phyloP scores from a whole-genome alignment of 495 filamentous ascomycete species.

The Neurospora sp. region DNA sequence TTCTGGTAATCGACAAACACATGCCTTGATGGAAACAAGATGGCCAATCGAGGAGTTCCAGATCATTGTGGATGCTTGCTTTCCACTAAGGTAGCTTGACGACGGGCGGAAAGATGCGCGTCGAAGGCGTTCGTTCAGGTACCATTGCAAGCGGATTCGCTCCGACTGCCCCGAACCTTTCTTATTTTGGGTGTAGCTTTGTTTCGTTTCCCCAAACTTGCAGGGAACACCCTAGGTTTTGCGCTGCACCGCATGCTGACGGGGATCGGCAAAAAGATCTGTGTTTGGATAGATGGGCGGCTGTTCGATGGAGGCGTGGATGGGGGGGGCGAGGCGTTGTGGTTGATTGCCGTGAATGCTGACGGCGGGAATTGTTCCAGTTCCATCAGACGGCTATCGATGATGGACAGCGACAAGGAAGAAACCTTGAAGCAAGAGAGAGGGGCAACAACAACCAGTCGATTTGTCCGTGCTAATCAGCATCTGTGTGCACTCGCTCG shows the following conservation, averaged over 20 bases:
- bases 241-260: neutral
- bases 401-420: neutral
- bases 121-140: neutral
- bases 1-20: neutral
- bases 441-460: neutral
- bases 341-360: neutral
- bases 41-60: neutral
- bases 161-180: neutral
- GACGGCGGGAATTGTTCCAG: neutral
- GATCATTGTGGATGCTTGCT: neutral
- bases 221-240: neutral
- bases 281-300: neutral
- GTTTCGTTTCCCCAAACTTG: neutral
- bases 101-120: neutral
- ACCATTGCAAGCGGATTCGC: neutral
- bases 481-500: neutral
- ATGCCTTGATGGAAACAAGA: neutral
- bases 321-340: neutral
- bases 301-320: neutral
- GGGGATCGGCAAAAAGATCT: neutral
- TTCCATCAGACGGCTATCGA: neutral
- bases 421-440: neutral
- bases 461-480: neutral
- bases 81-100: neutral
- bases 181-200: neutral